Evolutionary conservation across 352 stramenopile genomes (phyloP).

Genomic region (Phytophthora syringae): DNA sequence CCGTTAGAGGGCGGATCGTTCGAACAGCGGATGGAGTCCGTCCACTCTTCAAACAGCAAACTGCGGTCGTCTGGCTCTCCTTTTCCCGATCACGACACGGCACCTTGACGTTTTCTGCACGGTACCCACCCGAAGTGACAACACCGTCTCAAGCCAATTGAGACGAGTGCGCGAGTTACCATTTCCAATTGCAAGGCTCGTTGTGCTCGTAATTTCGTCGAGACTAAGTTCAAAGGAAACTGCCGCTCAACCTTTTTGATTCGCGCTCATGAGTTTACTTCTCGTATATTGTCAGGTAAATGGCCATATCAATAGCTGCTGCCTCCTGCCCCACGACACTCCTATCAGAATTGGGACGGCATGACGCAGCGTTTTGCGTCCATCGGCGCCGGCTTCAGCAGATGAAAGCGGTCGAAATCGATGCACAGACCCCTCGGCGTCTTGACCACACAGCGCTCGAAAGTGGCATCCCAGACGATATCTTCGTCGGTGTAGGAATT

Average conservation of each 20-base stretch:
- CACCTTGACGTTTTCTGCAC: neutral
- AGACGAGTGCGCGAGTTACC: neutral
- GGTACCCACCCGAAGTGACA: neutral
- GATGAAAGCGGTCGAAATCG: slow-evolving; percentile 87
- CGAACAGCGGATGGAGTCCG: slow-evolving; percentile 20
- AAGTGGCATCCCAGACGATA: slow-evolving; percentile 82
- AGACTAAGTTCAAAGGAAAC: too few species aligned
- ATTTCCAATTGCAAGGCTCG: too few species aligned
- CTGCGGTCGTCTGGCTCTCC: neutral
- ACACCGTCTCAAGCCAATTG: neutral
- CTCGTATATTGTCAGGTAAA: neutral
- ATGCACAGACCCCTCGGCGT: slow-evolving; percentile 62
- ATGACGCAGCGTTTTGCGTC: slow-evolving; percentile 54
- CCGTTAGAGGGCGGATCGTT: slow-evolving; percentile 8
- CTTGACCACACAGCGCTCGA: slow-evolving; percentile 77
- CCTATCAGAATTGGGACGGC: slow-evolving; percentile 45
- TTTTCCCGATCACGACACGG: neutral
- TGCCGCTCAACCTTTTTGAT: too few species aligned
- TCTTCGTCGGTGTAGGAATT: slow-evolving; percentile 86
- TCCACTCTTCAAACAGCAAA: slow-evolving; percentile 38
- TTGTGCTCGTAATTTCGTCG: too few species aligned
- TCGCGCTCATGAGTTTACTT: too few species aligned
- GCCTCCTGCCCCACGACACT: neutral
- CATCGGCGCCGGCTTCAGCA: slow-evolving; percentile 67
- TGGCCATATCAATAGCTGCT: neutral